phyloP scores from a whole-genome alignment of 495 filamentous ascomycete species.

The Xylaria flabelliformis region DNA sequence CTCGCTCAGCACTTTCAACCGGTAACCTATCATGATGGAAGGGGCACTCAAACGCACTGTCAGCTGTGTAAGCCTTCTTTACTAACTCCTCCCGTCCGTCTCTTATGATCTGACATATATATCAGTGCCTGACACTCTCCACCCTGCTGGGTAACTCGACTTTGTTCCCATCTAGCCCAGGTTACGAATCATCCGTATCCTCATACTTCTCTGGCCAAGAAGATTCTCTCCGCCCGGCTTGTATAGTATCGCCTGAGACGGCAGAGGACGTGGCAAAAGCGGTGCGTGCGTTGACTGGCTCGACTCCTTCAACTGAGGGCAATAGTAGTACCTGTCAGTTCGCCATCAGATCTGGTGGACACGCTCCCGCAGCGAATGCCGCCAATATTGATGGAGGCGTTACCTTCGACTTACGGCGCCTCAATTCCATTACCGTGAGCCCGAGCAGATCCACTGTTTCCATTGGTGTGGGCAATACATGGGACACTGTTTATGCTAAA shows the following conservation, averaged over 20 bases:
- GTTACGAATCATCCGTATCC: slow-evolving; percentile 33
- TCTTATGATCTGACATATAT: neutral
- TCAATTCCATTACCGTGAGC: slow-evolving; percentile 50
- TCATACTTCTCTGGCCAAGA: neutral
- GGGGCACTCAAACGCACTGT: neutral
- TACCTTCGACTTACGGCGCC: slow-evolving; percentile 56
- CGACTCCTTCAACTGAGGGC: slow-evolving; percentile 22
- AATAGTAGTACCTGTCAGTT: slow-evolving; percentile 47
- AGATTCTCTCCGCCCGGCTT: slow-evolving; percentile 37
- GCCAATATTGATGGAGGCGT: slow-evolving; percentile 59
- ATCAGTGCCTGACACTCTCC: slow-evolving; percentile 5
- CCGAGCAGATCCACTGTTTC: slow-evolving; percentile 42
- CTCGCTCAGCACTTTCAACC: neutral
- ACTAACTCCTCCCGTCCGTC: neutral
- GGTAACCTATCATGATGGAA: neutral
- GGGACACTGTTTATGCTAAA: slow-evolving; percentile 60
- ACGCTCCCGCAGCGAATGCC: slow-evolving; percentile 55
- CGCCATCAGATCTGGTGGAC: slow-evolving; percentile 60
- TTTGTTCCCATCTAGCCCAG: slow-evolving; percentile 4
- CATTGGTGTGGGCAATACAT: slow-evolving; percentile 55
- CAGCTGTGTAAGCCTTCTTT: neutral
- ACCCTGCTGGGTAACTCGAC: neutral
- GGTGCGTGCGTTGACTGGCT: slow-evolving; percentile 35
- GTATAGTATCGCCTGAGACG: slow-evolving; percentile 49
- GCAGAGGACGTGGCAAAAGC: slow-evolving; percentile 48